These are phyloP conservation scores for Stygiomarasmius scandens DNA, from an alignment of 1,284 basidiomycete species.

Conservation along the genomic window DNA sequence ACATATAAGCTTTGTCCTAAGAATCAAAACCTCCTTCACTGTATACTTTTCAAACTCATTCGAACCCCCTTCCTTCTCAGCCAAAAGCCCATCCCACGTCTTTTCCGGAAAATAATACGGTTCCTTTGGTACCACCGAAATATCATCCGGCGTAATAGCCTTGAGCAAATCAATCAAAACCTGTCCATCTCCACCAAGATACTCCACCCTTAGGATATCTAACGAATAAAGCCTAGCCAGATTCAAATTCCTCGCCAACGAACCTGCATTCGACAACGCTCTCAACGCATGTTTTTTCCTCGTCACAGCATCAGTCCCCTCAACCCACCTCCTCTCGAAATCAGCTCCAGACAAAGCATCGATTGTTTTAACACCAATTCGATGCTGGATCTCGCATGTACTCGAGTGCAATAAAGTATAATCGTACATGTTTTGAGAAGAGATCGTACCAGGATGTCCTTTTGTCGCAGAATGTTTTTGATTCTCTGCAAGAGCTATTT, in stretches of 20 bases:
- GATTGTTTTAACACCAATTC: constrained; percentile 4
- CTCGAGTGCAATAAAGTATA: constrained; percentile 4
- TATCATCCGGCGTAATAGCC: constrained; percentile 15
- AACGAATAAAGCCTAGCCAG: constrained; percentile 8
- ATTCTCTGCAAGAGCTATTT: not conserved
- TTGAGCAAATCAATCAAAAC: constrained; percentile 14
- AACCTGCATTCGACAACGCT: constrained; percentile 7
- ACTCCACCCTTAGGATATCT: constrained; percentile 11
- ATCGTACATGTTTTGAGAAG: not conserved
- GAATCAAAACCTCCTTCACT: constrained; percentile 8
- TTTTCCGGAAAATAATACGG: constrained; percentile 13
- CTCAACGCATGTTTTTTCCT: constrained; percentile 17
- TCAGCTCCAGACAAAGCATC: not conserved
- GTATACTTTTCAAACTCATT: constrained; percentile 6
- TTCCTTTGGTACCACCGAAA: constrained; percentile 5
- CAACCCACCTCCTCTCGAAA: constrained; percentile 15
- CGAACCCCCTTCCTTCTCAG: constrained; percentile 1
- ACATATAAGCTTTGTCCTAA: constrained; percentile 20
- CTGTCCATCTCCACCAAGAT: constrained; percentile 10
- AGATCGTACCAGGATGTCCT: not conserved
- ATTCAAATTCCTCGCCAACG: constrained; percentile 17
- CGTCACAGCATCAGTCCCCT: not conserved
- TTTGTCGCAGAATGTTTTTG: not conserved
- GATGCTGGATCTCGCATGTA: constrained; percentile 10
- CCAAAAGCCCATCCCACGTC: constrained; percentile 12